Evolutionary conservation across 228 moss, liverwort and hornwort species (phyloP).

Genomic region (Sphagnum fallax): DNA sequence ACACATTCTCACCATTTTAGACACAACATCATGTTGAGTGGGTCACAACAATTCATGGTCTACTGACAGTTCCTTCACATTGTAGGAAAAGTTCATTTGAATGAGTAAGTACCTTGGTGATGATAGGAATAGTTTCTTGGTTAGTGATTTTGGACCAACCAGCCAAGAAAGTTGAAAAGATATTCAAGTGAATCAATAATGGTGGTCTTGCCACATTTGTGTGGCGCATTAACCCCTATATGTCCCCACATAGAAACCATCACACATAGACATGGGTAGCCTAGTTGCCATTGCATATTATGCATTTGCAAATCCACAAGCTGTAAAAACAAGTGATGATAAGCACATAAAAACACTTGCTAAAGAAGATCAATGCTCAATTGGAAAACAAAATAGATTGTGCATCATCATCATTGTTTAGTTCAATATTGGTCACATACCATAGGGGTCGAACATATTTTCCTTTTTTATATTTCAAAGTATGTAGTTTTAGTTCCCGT

Average conservation of each 20-base stretch:
- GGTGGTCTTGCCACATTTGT: constrained; percentile 57
- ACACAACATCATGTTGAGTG: no score
- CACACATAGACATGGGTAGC: background rate
- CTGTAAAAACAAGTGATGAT: background rate
- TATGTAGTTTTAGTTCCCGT: constrained; percentile 27
- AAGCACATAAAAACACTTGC: background rate
- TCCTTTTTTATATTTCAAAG: constrained; percentile 15
- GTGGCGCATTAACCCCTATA: constrained; percentile 56
- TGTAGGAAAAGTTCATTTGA: no score
- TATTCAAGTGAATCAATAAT: constrained; percentile 44
- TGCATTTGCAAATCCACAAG: background rate
- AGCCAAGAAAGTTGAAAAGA: constrained; percentile 23
- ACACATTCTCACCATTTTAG: no score
- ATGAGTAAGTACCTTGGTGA: no score
- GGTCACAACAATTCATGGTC: no score
- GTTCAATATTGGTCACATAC: constrained; percentile 11
- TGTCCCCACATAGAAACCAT: constrained; percentile 6
- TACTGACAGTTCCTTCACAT: no score
- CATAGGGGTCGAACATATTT: constrained; percentile 31
- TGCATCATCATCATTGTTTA: background rate
- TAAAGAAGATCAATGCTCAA: no score
- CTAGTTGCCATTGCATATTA: no score
- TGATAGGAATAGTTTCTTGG: no score
- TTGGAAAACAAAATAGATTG: no score
- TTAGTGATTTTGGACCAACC: background rate